Conservation (phyloP, 768 basidiomycete species). For the Mycena olivaceomarginata region DNA sequence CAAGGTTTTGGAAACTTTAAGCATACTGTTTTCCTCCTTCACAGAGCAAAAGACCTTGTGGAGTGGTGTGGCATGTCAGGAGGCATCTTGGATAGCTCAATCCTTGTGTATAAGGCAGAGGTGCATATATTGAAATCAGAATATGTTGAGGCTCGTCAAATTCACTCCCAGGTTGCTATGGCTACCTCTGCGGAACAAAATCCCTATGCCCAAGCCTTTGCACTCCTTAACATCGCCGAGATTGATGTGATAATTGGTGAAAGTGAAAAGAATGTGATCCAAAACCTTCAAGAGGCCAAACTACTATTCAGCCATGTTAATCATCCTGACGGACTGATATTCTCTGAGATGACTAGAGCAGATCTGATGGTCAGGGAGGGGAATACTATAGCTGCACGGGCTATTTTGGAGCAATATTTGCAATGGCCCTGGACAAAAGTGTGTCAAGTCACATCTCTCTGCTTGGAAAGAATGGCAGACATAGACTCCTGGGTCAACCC, state of each 20-base stretch:
- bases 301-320: neutral
- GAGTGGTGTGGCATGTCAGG: neutral
- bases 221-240: neutral
- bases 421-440: no score
- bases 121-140: neutral
- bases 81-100: neutral
- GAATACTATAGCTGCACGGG: no score
- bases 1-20: neutral
- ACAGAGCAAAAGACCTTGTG: neutral
- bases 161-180: neutral
- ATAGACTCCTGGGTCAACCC: no score
- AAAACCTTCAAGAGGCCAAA: neutral
- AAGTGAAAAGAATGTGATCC: neutral
- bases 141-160: neutral
- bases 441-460: no score
- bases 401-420: no score
- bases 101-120: neutral
- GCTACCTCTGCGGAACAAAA: neutral
- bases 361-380: no score
- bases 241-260: neutral
- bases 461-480: no score
- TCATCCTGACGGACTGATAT: no score
- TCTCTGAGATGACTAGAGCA: no score
- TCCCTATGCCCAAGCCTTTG: neutral
- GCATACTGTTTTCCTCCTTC: neutral